These are phyloP conservation scores for Linum lewisii DNA, from an alignment of 345 rosid species.

Conservation along the genomic window DNA sequence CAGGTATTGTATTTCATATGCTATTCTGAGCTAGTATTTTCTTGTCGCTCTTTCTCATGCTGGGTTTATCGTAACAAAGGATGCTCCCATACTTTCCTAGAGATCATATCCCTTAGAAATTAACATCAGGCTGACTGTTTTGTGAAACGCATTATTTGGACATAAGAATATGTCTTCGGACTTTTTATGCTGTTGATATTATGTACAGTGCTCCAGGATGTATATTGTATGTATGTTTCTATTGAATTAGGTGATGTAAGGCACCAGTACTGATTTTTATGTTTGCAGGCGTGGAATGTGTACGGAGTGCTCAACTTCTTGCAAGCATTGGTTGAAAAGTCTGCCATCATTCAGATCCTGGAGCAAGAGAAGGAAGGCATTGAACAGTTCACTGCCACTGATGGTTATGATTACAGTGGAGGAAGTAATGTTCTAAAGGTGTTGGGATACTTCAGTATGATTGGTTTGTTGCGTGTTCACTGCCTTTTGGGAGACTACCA, in stretches of 20 bases:
- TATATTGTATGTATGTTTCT: background rate
- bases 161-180: background rate
- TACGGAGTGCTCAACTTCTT: slow-evolving; percentile 95
- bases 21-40: too few species aligned
- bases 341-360: slow-evolving; percentile 65
- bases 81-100: too few species aligned
- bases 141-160: background rate
- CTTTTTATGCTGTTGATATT: background rate
- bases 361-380: slow-evolving; percentile 89
- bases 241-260: background rate
- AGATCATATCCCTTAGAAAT: background rate
- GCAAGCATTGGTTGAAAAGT: slow-evolving; percentile 98
- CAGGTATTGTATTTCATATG: slow-evolving; percentile 33
- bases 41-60: too few species aligned
- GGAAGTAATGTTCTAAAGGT: slow-evolving; percentile 98
- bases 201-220: background rate
- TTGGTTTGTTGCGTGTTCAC: slow-evolving; percentile 88
- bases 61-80: too few species aligned
- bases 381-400: slow-evolving; percentile 91
- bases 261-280: background rate
- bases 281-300: slow-evolving; percentile 84
- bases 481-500: slow-evolving; percentile 96
- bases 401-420: slow-evolving; percentile 92
- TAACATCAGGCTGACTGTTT: background rate
- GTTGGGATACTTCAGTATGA: slow-evolving; percentile 95